Conservation (phyloP, 352 stramenopile genomes). For the Globisporangium irregulare region DNA sequence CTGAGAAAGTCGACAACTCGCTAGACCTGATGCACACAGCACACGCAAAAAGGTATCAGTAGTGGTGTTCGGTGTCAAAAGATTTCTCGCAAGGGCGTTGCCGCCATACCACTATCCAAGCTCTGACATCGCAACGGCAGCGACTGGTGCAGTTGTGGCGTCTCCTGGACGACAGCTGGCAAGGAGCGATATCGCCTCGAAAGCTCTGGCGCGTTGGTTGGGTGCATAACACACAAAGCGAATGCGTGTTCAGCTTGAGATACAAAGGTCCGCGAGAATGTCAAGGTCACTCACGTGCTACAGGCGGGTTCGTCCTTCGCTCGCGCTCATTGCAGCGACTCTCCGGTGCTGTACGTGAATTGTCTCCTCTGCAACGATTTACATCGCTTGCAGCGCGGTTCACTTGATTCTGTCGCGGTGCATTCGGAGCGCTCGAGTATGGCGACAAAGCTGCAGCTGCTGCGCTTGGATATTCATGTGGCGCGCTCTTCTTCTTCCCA, state of each 20-base stretch:
- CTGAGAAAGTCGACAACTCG: constrained; percentile 14
- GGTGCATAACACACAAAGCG: too few species aligned
- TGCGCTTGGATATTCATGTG: neutral
- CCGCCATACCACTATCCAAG: constrained; percentile 4
- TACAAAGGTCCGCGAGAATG: neutral
- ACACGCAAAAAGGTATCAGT: neutral
- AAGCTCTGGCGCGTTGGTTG: neutral
- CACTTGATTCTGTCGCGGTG: neutral
- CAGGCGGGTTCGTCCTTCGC: neutral
- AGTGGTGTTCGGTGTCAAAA: neutral
- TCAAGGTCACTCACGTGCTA: neutral
- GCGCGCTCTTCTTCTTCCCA: neutral
- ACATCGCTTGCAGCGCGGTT: neutral
- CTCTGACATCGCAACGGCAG: constrained; percentile 5
- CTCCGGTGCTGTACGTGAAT: neutral
- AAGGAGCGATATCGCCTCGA: constrained; percentile 4
- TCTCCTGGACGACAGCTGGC: neutral
- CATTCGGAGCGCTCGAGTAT: too few species aligned
- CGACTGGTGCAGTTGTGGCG: neutral
- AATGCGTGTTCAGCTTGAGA: too few species aligned
- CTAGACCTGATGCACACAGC: neutral
- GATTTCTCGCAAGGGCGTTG: neutral
- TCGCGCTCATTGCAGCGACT: neutral
- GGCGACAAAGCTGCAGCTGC: too few species aligned
- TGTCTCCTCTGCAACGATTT: neutral